These are phyloP conservation scores for Gigaspora rosea DNA, from an alignment of 192 early-diverging fungal genomes.

Conservation along the genomic window DNA sequence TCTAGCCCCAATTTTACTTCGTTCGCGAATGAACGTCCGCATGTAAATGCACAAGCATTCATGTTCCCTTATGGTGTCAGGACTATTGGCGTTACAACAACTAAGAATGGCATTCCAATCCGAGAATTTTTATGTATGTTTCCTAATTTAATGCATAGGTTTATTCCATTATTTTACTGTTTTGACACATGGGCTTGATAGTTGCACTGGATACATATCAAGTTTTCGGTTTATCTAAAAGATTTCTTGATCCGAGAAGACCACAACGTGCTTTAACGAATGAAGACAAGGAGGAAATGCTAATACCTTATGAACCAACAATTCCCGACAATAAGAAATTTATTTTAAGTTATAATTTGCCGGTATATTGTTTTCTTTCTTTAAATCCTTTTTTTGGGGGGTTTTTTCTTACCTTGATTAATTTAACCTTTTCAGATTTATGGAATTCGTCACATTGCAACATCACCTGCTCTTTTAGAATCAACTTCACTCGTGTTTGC, in stretches of 20 bases:
- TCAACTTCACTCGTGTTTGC: constrained; percentile 89
- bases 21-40: constrained; percentile 63
- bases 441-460: constrained; percentile 67
- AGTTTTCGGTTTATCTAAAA: constrained; percentile 67
- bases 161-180: no score
- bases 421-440: constrained; percentile 48
- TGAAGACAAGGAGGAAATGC: constrained; percentile 86
- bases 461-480: constrained; percentile 82
- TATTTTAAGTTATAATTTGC: constrained; percentile 73
- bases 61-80: constrained; percentile 71
- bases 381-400: background rate
- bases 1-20: constrained; percentile 74
- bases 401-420: background rate
- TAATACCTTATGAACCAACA: constrained; percentile 73
- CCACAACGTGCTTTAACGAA: constrained; percentile 63
- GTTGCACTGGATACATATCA: constrained; percentile 60
- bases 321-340: constrained; percentile 75
- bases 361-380: constrained; percentile 37
- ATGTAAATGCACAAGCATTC: constrained; percentile 76
- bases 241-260: constrained; percentile 84
- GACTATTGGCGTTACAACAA: constrained; percentile 83
- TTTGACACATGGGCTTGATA: background rate
- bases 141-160: background rate
- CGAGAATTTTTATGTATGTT: constrained; percentile 76
- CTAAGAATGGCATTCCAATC: constrained; percentile 82